Percentiles rank a stretch among this genome's conserved stretches.
Evolutionary conservation across 371 early-diverging fungal species (phyloP).

Genomic region (Rozella allomycis): DNA sequence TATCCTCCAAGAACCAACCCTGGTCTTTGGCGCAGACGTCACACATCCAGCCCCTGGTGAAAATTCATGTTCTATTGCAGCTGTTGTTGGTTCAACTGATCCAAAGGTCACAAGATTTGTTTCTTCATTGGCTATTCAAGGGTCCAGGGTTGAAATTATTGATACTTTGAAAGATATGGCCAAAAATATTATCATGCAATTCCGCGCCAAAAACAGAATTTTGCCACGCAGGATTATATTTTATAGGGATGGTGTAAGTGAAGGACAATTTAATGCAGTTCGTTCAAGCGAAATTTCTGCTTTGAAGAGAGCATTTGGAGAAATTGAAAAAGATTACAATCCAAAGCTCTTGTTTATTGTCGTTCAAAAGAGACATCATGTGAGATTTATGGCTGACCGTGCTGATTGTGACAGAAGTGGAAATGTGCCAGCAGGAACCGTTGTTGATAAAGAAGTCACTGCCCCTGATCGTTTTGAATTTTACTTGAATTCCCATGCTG

Average conservation of each 20-base stretch:
- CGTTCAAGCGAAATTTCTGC: constrained; percentile 51
- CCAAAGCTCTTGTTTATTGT: constrained; percentile 76
- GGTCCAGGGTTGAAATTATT: constrained; percentile 66
- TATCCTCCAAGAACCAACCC: constrained; percentile 46
- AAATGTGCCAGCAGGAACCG: constrained; percentile 71
- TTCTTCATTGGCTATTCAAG: constrained; percentile 57
- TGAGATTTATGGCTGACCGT: constrained; percentile 57
- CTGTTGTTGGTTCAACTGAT: constrained; percentile 73
- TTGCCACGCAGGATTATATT: constrained; percentile 75
- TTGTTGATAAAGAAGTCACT: constrained; percentile 62
- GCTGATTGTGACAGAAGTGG: constrained; percentile 28
- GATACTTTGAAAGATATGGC: constrained; percentile 55
- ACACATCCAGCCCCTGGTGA: constrained; percentile 24
- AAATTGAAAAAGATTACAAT: constrained; percentile 38
- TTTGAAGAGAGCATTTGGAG: constrained; percentile 46
- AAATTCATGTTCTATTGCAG: constrained; percentile 43
- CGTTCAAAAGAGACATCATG: constrained; percentile 90
- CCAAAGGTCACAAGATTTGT: constrained; percentile 61
- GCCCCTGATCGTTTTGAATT: constrained; percentile 73
- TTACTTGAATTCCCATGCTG: constrained; percentile 70
- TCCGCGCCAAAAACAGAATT: constrained; percentile 22
- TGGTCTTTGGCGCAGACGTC: constrained; percentile 90
- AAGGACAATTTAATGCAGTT: constrained; percentile 66
- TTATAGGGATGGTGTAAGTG: constrained; percentile 83
- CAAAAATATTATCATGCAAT: constrained; percentile 54